These are phyloP conservation scores for Cyberlindnera americana DNA, from an alignment of 805 yeast species.

Conservation along the genomic window DNA sequence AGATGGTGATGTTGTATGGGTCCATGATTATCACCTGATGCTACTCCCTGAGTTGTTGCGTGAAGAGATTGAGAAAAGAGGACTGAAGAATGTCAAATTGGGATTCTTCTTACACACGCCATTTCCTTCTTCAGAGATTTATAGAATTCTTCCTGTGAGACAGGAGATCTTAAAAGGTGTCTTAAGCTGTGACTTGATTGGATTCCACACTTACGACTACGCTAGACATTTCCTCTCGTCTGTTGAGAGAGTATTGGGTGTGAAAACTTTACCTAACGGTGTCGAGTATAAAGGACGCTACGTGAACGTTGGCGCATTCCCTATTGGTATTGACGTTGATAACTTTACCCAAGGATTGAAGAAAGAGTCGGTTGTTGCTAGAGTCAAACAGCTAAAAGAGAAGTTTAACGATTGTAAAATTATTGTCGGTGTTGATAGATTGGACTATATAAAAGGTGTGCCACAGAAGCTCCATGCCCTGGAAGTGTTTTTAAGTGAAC, in stretches of 20 bases:
- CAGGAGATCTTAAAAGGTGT: conserved; percentile 90
- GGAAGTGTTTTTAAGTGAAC: conserved; percentile 85
- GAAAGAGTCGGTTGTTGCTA: conserved; percentile 53
- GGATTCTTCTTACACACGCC: conserved; percentile 98
- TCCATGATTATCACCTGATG: conserved; percentile 97
- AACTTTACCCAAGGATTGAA: conserved; percentile 79
- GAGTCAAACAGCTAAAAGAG: conserved; percentile 61
- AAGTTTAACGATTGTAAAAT: conserved; percentile 76
- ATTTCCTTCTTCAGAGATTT: conserved; percentile 95
- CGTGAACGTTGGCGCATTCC: conserved; percentile 92
- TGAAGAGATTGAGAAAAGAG: conserved; percentile 46
- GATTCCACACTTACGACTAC: conserved; percentile 98
- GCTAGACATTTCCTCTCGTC: conserved; percentile 93
- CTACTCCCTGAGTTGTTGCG: conserved; percentile 85
- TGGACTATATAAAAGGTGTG: conserved; percentile 96
- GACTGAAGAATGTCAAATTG: conserved; percentile 56
- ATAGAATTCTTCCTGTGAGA: conserved; percentile 93
- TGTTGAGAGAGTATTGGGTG: conserved; percentile 76
- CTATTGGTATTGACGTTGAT: conserved; percentile 97
- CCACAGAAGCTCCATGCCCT: conserved; percentile 97
- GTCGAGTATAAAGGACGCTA: conserved; percentile 71
- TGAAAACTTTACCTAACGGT: conserved; percentile 87
- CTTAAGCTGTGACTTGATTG: conserved; percentile 88
- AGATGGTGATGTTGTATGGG: conserved; percentile 92
- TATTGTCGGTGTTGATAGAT: conserved; percentile 93